These are phyloP conservation scores for Argentina anserina DNA, from an alignment of 306 rosid genomes.

Conservation along the genomic window DNA sequence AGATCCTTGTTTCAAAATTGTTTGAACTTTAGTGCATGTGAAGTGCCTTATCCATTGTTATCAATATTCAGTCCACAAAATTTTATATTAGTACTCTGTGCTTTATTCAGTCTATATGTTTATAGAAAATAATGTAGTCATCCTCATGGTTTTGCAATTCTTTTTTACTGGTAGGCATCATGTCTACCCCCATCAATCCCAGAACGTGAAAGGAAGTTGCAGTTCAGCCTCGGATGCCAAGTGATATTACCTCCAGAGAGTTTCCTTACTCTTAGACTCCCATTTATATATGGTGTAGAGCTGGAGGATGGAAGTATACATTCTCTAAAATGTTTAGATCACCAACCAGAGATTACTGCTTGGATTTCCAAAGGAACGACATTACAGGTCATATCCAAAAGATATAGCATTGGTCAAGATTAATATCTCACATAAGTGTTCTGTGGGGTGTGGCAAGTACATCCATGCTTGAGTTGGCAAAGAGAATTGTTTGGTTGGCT, in stretches of 20 bases:
- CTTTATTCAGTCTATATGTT: background rate
- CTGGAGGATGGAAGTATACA: conserved; percentile 61
- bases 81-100: background rate
- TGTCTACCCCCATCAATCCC: conserved; percentile 61
- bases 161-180: conserved; percentile 54
- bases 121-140: background rate
- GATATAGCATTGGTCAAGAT: conserved; percentile 40
- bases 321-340: conserved; percentile 68
- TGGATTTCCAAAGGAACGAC: conserved; percentile 82
- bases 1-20: background rate
- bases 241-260: conserved; percentile 87
- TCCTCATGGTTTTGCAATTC: background rate
- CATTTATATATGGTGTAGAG: conserved; percentile 79
- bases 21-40: conserved; percentile 3
- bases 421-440: conserved; percentile 39
- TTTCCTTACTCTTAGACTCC: conserved; percentile 78
- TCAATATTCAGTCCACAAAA: background rate
- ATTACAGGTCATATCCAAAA: conserved; percentile 63
- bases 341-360: conserved; percentile 81
- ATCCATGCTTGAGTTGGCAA: conserved; percentile 14
- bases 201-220: conserved; percentile 65
- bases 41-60: background rate
- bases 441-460: conserved; percentile 17
- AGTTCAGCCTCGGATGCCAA: conserved; percentile 68
- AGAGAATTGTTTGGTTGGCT: conserved; percentile 21